Conservation (phyloP, 1,284 basidiomycete species). For the Pterulicium gracile region DNA sequence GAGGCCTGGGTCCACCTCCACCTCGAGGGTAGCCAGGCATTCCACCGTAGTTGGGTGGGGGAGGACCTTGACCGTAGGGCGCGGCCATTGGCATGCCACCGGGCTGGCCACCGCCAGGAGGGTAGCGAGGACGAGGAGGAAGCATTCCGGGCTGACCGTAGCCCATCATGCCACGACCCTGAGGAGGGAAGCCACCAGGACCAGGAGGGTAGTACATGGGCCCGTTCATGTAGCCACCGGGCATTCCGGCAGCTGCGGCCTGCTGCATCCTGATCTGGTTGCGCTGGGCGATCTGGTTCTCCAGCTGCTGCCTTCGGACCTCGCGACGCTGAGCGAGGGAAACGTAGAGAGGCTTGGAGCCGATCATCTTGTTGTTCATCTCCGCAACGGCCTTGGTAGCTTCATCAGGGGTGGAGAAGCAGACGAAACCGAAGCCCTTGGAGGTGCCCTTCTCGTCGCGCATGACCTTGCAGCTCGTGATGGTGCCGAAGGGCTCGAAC, state of each 20-base stretch:
- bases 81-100: conserved; percentile 69
- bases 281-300: conserved; percentile 96
- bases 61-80: too few relatives aligned
- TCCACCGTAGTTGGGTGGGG: conserved; percentile 55
- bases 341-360: conserved; percentile 97
- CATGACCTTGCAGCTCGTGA: conserved; percentile 99
- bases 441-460: conserved; percentile 87
- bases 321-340: conserved; percentile 98
- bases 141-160: conserved; percentile 78
- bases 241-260: conserved; percentile 76
- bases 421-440: conserved; percentile 98
- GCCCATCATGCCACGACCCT: conserved; percentile 74
- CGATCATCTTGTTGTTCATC: conserved; percentile 99
- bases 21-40: conserved; percentile 49
- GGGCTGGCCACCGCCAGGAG: conserved; percentile 56
- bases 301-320: conserved; percentile 90
- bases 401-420: conserved; percentile 97
- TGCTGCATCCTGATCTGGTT: conserved; percentile 94
- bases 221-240: conserved; percentile 73
- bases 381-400: conserved; percentile 99
- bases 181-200: conserved; percentile 73
- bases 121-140: conserved; percentile 80
- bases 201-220: conserved; percentile 86
- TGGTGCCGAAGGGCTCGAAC: conserved; percentile 94
- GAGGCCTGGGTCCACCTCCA: conserved; percentile 31